Conservation (phyloP, 2,329 filamentous ascomycete genomes). For the Talaromyces sp. region DNA sequence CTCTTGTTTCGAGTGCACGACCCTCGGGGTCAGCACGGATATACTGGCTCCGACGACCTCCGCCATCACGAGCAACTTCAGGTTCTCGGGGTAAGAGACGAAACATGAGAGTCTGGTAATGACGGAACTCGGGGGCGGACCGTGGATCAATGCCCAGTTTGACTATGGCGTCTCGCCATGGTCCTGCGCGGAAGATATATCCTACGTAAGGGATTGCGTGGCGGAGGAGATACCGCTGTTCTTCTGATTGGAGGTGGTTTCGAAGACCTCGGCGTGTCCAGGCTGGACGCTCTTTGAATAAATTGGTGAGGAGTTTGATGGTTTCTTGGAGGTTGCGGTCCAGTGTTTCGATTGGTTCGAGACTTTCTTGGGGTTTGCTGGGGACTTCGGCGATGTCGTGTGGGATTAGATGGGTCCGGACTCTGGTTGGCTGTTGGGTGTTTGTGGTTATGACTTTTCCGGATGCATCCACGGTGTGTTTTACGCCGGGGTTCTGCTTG, state of each 20-base stretch:
- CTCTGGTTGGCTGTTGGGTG: slow-evolving; percentile 61
- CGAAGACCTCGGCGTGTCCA: slow-evolving; percentile 83
- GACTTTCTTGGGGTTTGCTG: slow-evolving; percentile 59
- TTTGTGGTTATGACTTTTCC: slow-evolving; percentile 62
- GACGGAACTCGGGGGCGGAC: slow-evolving; percentile 71
- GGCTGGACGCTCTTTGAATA: slow-evolving; percentile 75
- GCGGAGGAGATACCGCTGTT: slow-evolving; percentile 63
- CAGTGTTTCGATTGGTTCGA: slow-evolving; percentile 52
- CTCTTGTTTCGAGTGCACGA: slow-evolving; percentile 2
- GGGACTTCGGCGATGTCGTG: slow-evolving; percentile 67
- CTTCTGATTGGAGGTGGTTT: slow-evolving; percentile 64
- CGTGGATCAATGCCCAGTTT: slow-evolving; percentile 86
- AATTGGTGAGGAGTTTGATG: slow-evolving; percentile 63
- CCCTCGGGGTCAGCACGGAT: slow-evolving; percentile 20
- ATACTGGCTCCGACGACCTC: slow-evolving; percentile 33
- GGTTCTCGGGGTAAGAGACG: slow-evolving; percentile 58
- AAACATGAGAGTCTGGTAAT: slow-evolving; percentile 89
- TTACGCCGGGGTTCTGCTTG: slow-evolving; percentile 80
- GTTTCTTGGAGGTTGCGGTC: slow-evolving; percentile 65
- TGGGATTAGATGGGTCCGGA: slow-evolving; percentile 60
- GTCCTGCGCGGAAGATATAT: slow-evolving; percentile 90
- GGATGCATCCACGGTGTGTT: slow-evolving; percentile 60
- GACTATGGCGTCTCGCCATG: slow-evolving; percentile 87
- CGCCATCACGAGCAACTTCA: slow-evolving; percentile 36
- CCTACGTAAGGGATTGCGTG: slow-evolving; percentile 80